Percentiles rank a stretch among this genome's conserved stretches.
These are phyloP conservation scores for Suillus discolor DNA, from an alignment of 768 basidiomycete species.

Conservation along the genomic window DNA sequence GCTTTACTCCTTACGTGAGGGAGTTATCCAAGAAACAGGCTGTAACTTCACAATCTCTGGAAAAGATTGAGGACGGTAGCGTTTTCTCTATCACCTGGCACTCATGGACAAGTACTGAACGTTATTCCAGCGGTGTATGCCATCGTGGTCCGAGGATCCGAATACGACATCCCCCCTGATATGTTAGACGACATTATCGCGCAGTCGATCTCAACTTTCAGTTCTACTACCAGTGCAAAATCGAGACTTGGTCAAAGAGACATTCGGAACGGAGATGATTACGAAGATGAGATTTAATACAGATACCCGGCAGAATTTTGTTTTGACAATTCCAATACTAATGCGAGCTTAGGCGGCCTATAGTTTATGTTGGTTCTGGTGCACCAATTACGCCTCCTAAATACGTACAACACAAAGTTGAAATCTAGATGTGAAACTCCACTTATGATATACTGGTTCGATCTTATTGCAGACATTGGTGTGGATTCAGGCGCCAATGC, in stretches of 20 bases:
- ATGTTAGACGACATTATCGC: constrained; percentile 71
- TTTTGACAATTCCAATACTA: background rate
- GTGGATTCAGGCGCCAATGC: background rate
- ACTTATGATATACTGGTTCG: background rate
- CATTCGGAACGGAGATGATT: constrained; percentile 28
- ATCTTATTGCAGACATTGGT: background rate
- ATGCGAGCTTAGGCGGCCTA: background rate
- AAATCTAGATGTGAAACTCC: background rate
- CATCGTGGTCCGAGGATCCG: constrained; percentile 69
- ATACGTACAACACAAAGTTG: background rate
- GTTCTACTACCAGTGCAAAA: constrained; percentile 9
- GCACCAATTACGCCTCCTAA: background rate
- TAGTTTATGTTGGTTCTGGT: background rate
- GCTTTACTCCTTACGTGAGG: constrained; percentile 65
- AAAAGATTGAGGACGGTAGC: constrained; percentile 93
- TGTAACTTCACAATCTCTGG: constrained; percentile 84
- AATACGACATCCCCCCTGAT: constrained; percentile 69
- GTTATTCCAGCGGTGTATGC: constrained; percentile 64
- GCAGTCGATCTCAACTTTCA: constrained; percentile 43
- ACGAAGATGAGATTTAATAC: constrained; percentile 23
- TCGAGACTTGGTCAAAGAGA: constrained; percentile 23
- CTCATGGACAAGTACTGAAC: constrained; percentile 12
- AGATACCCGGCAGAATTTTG: background rate
- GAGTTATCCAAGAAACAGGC: constrained; percentile 86
- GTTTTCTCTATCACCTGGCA: constrained; percentile 9